Evolutionary conservation across 371 early-diverging fungal genomes (phyloP).

Genomic region (Phascolomyces articulosus): DNA sequence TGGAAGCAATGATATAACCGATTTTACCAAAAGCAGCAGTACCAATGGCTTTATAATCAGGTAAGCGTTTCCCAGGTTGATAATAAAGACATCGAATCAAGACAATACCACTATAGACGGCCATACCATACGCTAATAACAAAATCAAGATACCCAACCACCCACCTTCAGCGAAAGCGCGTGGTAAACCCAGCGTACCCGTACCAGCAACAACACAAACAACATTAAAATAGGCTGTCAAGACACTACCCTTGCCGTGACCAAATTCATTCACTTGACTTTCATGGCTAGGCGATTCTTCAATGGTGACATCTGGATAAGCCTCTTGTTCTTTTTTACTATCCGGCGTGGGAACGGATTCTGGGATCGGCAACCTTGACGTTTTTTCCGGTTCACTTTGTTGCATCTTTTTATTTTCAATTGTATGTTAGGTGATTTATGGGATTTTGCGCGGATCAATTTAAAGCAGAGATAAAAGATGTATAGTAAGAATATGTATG

Average conservation of each 20-base stretch:
- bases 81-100: constrained; percentile 44
- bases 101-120: constrained; percentile 42
- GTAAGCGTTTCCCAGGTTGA: constrained; percentile 55
- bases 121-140: constrained; percentile 38
- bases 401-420: neutral
- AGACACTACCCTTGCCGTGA: constrained; percentile 39
- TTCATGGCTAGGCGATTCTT: neutral
- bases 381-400: constrained; percentile 3
- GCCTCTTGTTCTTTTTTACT: neutral
- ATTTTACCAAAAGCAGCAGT: constrained; percentile 55
- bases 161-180: constrained; percentile 41
- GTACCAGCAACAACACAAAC: constrained; percentile 86
- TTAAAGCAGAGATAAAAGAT: no score
- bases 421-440: no score
- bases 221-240: constrained; percentile 64
- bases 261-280: constrained; percentile 25
- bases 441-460: no score
- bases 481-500: no score
- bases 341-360: neutral
- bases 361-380: neutral
- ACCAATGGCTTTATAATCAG: constrained; percentile 66
- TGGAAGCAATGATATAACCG: constrained; percentile 65
- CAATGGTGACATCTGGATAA: neutral
- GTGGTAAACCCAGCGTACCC: constrained; percentile 79
- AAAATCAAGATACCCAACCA: constrained; percentile 50